Percentiles rank a stretch among this genome's conserved stretches.
Evolutionary conservation across 2,329 filamentous ascomycete genomes (phyloP).

Genomic region (Ceratocystis destructans): DNA sequence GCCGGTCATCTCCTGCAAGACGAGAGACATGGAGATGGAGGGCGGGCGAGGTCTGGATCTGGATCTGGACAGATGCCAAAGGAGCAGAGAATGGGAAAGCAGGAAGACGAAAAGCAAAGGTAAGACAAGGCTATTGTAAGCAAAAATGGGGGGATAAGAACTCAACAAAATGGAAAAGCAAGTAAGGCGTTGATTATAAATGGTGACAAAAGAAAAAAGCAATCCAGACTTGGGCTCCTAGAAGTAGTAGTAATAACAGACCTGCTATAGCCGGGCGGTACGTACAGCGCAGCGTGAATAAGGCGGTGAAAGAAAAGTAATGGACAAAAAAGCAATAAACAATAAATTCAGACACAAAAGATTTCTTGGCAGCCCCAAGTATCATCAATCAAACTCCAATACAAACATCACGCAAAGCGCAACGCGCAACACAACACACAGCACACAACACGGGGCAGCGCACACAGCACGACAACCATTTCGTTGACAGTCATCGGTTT

Average conservation of each 20-base stretch:
- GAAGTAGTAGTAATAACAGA: not conserved
- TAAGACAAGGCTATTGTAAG: not conserved
- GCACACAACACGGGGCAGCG: too few species aligned
- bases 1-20: not conserved
- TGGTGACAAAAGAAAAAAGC: not conserved
- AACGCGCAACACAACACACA: too few species aligned
- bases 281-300: not conserved
- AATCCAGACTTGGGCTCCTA: not conserved
- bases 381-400: not conserved
- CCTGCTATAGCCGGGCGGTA: not conserved
- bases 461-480: too few species aligned
- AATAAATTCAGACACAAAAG: not conserved
- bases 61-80: not conserved
- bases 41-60: not conserved
- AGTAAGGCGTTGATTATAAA: not conserved
- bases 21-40: not conserved
- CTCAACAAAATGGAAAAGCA: not conserved
- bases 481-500: too few species aligned
- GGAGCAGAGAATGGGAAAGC: not conserved
- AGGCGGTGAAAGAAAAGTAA: not conserved
- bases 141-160: not conserved
- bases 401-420: not conserved
- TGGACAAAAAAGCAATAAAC: not conserved
- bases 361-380: not conserved
- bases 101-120: not conserved